These are phyloP conservation scores for Irpex sp. DNA, from an alignment of 1,284 basidiomycete species.

Conservation along the genomic window DNA sequence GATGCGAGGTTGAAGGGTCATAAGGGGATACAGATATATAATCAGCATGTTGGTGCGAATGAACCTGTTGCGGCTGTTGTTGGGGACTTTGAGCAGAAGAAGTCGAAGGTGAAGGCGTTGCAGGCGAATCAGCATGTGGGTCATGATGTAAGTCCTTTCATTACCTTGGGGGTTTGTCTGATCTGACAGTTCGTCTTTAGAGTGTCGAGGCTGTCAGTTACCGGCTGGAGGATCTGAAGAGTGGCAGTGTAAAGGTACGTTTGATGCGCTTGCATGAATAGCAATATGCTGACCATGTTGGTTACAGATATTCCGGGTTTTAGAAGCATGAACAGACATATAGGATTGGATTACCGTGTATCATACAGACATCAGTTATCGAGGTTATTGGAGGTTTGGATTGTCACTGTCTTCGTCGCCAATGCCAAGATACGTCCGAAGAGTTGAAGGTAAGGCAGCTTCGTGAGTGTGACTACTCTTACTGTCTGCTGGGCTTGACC, in stretches of 20 bases:
- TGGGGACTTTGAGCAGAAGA: slow-evolving; percentile 80
- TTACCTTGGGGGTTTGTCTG: not conserved
- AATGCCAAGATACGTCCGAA: not conserved
- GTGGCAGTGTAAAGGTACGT: slow-evolving; percentile 70
- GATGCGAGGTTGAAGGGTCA: slow-evolving; percentile 87
- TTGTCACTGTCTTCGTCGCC: not conserved
- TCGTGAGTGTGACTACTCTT: too few relatives aligned
- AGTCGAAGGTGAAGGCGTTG: slow-evolving; percentile 78
- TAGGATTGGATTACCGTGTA: not conserved
- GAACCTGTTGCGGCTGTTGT: slow-evolving; percentile 74
- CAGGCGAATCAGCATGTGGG: slow-evolving; percentile 81
- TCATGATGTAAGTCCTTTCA: slow-evolving; percentile 50
- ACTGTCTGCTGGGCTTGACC: too few relatives aligned
- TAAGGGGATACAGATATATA: slow-evolving; percentile 76
- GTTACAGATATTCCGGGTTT: slow-evolving; percentile 25
- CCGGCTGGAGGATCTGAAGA: slow-evolving; percentile 86
- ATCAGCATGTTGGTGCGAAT: slow-evolving; percentile 52
- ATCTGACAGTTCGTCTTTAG: slow-evolving; percentile 28
- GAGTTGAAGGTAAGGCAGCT: too few relatives aligned
- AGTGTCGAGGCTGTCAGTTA: slow-evolving; percentile 81
- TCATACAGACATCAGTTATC: not conserved
- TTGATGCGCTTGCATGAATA: not conserved
- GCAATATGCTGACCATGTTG: not conserved
- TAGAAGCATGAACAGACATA: slow-evolving; percentile 20
- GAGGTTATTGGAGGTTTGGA: not conserved